Evolutionary conservation across 306 rosid species (phyloP).

Genomic region (Spatholobus suberectus): DNA sequence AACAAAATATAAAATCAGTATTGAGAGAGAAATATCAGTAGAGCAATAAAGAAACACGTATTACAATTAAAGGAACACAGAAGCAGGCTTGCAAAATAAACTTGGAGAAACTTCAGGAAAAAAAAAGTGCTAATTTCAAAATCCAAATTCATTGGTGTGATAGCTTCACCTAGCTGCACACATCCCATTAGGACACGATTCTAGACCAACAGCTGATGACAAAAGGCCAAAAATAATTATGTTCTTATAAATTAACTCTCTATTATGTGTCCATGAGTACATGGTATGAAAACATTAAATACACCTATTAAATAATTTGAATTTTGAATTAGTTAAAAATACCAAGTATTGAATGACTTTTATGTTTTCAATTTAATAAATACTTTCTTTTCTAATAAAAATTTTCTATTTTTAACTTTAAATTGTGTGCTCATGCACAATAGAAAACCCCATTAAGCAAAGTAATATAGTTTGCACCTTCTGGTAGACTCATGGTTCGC

Average conservation of each 20-base stretch:
- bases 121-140: neutral
- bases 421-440: neutral
- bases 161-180: constrained; percentile 19
- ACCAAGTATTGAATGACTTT: neutral
- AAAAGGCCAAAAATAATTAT: neutral
- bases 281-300: neutral
- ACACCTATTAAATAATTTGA: neutral
- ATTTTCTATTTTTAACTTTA: neutral
- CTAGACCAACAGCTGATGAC: neutral
- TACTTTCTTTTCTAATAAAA: neutral
- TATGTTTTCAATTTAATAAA: neutral
- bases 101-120: neutral
- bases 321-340: neutral
- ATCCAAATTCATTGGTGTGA: constrained; percentile 17
- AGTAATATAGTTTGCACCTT: constrained; percentile 61
- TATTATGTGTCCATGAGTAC: neutral
- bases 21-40: neutral
- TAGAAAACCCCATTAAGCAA: neutral
- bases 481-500: constrained; percentile 82
- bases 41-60: constrained; percentile 18
- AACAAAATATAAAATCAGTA: constrained; percentile 30
- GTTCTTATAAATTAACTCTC: constrained; percentile 23
- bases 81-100: constrained; percentile 26
- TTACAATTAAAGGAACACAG: constrained; percentile 9
- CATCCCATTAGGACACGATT: constrained; percentile 11